phyloP scores from a whole-genome alignment of 495 filamentous ascomycete species.

The Penicillium chermesinum region DNA sequence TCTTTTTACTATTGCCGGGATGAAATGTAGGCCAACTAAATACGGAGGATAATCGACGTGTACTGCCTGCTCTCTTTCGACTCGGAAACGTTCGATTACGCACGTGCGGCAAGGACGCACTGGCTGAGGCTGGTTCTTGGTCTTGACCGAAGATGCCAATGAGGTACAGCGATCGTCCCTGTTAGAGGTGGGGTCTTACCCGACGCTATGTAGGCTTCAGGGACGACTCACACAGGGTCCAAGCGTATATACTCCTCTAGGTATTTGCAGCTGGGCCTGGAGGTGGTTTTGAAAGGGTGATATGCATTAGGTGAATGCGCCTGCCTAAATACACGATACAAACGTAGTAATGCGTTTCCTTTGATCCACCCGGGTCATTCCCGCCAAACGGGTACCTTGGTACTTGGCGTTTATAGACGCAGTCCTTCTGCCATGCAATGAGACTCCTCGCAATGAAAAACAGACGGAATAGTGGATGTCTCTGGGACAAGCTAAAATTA shows the following conservation, averaged over 20 bases:
- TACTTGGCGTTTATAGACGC: background rate
- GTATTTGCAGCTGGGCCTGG: background rate
- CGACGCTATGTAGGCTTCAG: conserved; percentile 9
- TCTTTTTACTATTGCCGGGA: background rate
- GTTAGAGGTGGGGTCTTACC: conserved; percentile 17
- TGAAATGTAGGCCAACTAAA: background rate
- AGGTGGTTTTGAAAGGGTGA: no score
- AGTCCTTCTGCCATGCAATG: background rate
- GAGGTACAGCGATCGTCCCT: conserved; percentile 15
- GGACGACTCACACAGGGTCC: conserved; percentile 3
- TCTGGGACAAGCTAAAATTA: background rate
- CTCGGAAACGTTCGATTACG: background rate
- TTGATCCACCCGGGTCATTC: background rate
- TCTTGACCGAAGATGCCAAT: conserved; percentile 14
- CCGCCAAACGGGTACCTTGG: background rate
- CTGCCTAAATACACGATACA: conserved; percentile 25
- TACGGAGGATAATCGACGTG: background rate
- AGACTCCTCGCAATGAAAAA: background rate
- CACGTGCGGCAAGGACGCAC: conserved; percentile 6
- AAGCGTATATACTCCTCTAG: background rate
- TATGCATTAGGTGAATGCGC: conserved; percentile 9
- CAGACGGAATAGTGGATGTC: background rate
- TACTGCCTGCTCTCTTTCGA: background rate
- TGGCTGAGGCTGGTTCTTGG: background rate
- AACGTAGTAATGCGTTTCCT: conserved; percentile 1